Percentiles rank a stretch among this genome's conserved stretches.
These are phyloP conservation scores for Aspergillus amoenus DNA, from an alignment of 2,329 filamentous ascomycete genomes.

Conservation along the genomic window DNA sequence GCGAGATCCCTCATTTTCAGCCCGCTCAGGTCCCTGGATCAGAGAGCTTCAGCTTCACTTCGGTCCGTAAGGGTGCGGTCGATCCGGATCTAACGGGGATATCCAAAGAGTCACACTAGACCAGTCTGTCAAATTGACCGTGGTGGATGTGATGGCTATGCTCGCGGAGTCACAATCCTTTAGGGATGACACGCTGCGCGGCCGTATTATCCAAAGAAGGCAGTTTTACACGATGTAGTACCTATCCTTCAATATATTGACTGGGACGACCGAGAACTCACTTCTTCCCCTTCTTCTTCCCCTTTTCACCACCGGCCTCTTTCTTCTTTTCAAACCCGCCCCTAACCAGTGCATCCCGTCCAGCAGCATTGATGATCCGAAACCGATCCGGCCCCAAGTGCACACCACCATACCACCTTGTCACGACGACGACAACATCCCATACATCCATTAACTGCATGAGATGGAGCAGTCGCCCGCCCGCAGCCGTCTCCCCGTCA, in stretches of 20 bases:
- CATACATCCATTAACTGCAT: constrained; percentile 95
- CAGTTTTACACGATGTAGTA: background rate
- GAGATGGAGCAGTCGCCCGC: constrained; percentile 78
- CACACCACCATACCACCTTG: constrained; percentile 91
- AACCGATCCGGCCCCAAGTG: constrained; percentile 88
- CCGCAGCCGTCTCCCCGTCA: constrained; percentile 91
- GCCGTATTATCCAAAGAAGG: background rate
- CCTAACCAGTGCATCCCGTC: constrained; percentile 77
- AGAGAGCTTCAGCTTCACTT: background rate
- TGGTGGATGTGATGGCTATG: background rate
- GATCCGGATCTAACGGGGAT: too few species aligned
- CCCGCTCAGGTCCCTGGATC: background rate
- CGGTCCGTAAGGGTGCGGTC: too few species aligned
- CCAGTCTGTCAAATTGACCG: background rate
- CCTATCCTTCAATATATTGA: background rate
- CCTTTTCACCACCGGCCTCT: constrained; percentile 46
- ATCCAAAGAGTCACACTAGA: background rate
- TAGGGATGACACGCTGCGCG: background rate
- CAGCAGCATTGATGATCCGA: constrained; percentile 81
- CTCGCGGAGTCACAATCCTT: background rate
- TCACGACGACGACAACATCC: constrained; percentile 90
- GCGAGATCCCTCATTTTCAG: background rate
- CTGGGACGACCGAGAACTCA: constrained; percentile 17
- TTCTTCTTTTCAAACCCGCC: constrained; percentile 66
- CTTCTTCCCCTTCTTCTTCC: constrained; percentile 54